Evolutionary conservation across 2,329 filamentous ascomycete species (phyloP).

Genomic region (Xylariomycetidae sp.): DNA sequence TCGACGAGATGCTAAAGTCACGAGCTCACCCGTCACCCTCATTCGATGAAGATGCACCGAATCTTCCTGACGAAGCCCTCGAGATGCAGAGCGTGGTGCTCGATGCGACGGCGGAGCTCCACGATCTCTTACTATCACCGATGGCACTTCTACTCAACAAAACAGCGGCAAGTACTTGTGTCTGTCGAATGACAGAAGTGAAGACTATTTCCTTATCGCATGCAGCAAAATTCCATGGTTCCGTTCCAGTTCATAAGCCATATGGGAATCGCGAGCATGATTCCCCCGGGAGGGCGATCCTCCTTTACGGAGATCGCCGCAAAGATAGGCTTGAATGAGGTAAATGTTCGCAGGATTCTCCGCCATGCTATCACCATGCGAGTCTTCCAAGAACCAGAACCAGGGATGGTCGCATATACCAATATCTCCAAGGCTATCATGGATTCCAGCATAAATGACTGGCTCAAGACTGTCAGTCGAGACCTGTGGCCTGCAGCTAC

Average conservation of each 20-base stretch:
- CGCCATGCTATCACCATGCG: conserved; percentile 23
- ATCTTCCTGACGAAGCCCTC: neutral
- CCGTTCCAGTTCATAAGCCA: conserved; percentile 13
- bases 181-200: too few species aligned
- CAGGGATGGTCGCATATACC: conserved; percentile 23
- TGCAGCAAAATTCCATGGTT: conserved; percentile 17
- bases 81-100: conserved; percentile 2
- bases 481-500: conserved; percentile 17
- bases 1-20: neutral
- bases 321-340: conserved; percentile 15
- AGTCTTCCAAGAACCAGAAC: conserved; percentile 22
- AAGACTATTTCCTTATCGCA: conserved; percentile 14
- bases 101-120: conserved; percentile 11
- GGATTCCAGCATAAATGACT: conserved; percentile 10
- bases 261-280: conserved; percentile 17
- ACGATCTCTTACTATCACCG: conserved; percentile 9
- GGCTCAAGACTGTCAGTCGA: conserved; percentile 7
- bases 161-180: conserved; percentile 3
- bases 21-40: conserved; percentile 1
- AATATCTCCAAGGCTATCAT: conserved; percentile 11
- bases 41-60: conserved; percentile 8
- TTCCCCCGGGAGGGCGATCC: conserved; percentile 16
- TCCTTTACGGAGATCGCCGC: conserved; percentile 13
- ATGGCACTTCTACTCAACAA: conserved; percentile 1
- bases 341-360: conserved; percentile 18